Conservation (phyloP, 2,329 filamentous ascomycete species). For the Sporothrix luriei region DNA sequence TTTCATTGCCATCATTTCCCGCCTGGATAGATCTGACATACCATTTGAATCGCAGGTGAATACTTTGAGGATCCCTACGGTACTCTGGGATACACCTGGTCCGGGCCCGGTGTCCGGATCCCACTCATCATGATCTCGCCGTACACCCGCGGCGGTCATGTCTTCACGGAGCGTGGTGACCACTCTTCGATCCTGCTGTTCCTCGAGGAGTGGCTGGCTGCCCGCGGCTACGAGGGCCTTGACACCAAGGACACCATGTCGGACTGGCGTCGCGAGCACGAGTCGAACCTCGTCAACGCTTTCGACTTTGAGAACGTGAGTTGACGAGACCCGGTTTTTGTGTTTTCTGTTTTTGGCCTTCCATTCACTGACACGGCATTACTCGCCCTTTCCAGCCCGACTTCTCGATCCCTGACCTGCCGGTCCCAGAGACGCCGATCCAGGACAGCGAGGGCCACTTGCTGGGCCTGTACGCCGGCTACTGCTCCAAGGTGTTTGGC, state of each 20-base stretch:
- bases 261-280: constrained; percentile 39
- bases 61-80: constrained; percentile 52
- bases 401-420: constrained; percentile 51
- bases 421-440: constrained; percentile 49
- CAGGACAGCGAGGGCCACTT: constrained; percentile 47
- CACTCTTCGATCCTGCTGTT: constrained; percentile 60
- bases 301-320: constrained; percentile 39
- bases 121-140: constrained; percentile 60
- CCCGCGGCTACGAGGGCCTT: constrained; percentile 42
- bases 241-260: constrained; percentile 36
- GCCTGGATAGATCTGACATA: no score
- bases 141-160: constrained; percentile 56
- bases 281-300: constrained; percentile 39
- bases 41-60: constrained; percentile 44
- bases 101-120: constrained; percentile 50
- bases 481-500: constrained; percentile 44
- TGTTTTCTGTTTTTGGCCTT: neutral
- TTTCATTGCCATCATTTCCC: neutral
- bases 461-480: constrained; percentile 51
- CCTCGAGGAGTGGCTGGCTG: constrained; percentile 43
- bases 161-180: constrained; percentile 58
- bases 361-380: neutral
- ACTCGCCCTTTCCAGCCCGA: constrained; percentile 45
- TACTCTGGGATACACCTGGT: constrained; percentile 45
- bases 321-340: neutral